Percentiles rank a stretch among this genome's conserved stretches.
Conservation (phyloP, 75 land plant species). For the Larix kaempferi region DNA sequence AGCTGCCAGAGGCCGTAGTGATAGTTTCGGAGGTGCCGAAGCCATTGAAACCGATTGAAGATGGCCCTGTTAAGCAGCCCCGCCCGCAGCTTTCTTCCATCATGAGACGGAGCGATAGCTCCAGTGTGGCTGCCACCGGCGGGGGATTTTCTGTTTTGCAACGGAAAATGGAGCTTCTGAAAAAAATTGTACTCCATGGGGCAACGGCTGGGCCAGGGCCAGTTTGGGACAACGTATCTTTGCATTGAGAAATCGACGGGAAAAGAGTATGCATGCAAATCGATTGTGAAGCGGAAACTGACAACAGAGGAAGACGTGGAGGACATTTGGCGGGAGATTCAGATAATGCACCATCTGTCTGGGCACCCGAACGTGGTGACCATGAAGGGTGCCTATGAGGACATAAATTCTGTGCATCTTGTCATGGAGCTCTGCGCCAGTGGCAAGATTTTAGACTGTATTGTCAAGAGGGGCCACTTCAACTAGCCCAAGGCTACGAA, state of each 20-base stretch:
- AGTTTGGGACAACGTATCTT: constrained; percentile 78
- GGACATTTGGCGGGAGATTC: constrained; percentile 89
- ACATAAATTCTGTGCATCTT: constrained; percentile 69
- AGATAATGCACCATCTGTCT: constrained; percentile 89
- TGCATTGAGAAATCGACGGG: constrained; percentile 63
- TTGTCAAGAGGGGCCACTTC: constrained; percentile 75
- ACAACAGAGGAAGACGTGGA: constrained; percentile 78
- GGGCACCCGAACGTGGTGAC: constrained; percentile 81
- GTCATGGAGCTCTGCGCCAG: constrained; percentile 91
- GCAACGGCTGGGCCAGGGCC: constrained; percentile 83
- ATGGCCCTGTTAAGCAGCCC: too few species aligned
- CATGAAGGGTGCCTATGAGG: constrained; percentile 85
- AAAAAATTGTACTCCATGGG: constrained; percentile 61
- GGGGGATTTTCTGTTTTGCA: constrained; percentile 50
- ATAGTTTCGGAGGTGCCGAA: too few species aligned
- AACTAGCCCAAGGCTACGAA: constrained; percentile 75
- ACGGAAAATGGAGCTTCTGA: constrained; percentile 53
- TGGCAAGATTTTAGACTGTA: constrained; percentile 90
- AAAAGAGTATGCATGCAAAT: constrained; percentile 73
- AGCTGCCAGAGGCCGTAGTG: too few species aligned
- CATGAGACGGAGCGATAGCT: too few species aligned
- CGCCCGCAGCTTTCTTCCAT: too few species aligned
- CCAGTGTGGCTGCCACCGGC: neutral
- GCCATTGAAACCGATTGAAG: too few species aligned
- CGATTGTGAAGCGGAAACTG: constrained; percentile 87